Evolutionary conservation across 169 alveolate species (phyloP).

Genomic region (Cryptosporidium parvum): DNA sequence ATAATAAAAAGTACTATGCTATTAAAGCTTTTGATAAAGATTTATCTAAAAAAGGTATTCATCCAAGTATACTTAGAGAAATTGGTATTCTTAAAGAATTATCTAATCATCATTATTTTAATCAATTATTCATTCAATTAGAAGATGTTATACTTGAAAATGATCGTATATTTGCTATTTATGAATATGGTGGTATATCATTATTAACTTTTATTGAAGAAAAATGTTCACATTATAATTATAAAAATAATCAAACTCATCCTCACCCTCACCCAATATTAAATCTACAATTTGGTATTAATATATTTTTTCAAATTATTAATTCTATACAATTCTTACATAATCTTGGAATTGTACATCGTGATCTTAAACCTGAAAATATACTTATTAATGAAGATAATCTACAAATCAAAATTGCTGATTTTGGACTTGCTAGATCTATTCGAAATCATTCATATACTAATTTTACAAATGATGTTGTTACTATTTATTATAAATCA

Average conservation of each 20-base stretch:
- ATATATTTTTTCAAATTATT: slow-evolving; percentile 41
- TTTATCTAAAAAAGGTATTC: slow-evolving; percentile 68
- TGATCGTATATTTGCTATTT: slow-evolving; percentile 60
- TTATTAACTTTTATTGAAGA: slow-evolving; percentile 52
- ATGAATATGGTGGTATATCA: slow-evolving; percentile 72
- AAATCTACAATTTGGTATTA: slow-evolving; percentile 36
- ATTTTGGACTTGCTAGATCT: slow-evolving; percentile 70
- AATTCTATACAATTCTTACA: slow-evolving; percentile 49
- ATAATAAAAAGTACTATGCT: slow-evolving; percentile 23
- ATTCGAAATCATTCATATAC: slow-evolving; percentile 55
- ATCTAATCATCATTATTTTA: neutral
- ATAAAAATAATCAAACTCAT: neutral
- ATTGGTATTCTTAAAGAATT: slow-evolving; percentile 65
- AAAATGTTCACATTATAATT: neutral
- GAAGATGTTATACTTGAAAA: slow-evolving; percentile 44
- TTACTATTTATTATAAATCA: slow-evolving; percentile 55
- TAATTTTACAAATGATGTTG: slow-evolving; percentile 65
- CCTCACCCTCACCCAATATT: neutral
- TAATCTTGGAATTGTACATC: slow-evolving; percentile 72
- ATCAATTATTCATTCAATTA: slow-evolving; percentile 18
- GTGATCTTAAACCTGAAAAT: slow-evolving; percentile 73
- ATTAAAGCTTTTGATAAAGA: slow-evolving; percentile 69
- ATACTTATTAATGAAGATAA: slow-evolving; percentile 55
- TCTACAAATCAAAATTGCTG: slow-evolving; percentile 56
- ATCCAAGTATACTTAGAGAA: slow-evolving; percentile 73